Evolutionary conservation across 345 rosid genomes (phyloP).

Genomic region (Stellera chamaejasme): DNA sequence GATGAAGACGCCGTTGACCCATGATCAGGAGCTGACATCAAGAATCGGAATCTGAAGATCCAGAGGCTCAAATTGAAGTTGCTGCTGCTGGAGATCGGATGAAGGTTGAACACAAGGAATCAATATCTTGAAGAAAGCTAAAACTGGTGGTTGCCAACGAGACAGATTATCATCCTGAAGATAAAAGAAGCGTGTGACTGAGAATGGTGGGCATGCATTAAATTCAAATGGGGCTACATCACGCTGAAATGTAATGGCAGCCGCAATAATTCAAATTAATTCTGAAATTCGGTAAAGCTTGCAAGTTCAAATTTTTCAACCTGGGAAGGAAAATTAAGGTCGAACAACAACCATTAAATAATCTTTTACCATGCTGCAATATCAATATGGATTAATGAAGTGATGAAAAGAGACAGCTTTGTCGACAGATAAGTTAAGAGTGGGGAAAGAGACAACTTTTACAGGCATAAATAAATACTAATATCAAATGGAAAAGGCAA

Average conservation of each 20-base stretch:
- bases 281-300: background rate
- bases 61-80: background rate
- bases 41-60: constrained; percentile 8
- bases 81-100: constrained; percentile 9
- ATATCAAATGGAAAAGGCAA: constrained; percentile 4
- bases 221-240: constrained; percentile 12
- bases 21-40: constrained; percentile 33
- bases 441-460: constrained; percentile 1
- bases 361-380: background rate
- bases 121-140: constrained; percentile 1
- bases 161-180: constrained; percentile 15
- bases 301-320: background rate
- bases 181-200: constrained; percentile 45
- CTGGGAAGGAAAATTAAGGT: background rate
- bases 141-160: constrained; percentile 9
- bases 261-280: background rate
- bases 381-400: background rate
- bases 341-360: background rate
- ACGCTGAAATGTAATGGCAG: background rate
- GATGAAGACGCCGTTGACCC: constrained; percentile 13
- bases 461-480: background rate
- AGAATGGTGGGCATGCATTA: constrained; percentile 21
- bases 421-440: background rate
- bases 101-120: constrained; percentile 1
- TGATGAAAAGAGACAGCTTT: background rate